Percentiles rank a stretch among this genome's conserved stretches.
Conservation (phyloP, 2,329 filamentous ascomycete species). For the Orbilia quercus region DNA sequence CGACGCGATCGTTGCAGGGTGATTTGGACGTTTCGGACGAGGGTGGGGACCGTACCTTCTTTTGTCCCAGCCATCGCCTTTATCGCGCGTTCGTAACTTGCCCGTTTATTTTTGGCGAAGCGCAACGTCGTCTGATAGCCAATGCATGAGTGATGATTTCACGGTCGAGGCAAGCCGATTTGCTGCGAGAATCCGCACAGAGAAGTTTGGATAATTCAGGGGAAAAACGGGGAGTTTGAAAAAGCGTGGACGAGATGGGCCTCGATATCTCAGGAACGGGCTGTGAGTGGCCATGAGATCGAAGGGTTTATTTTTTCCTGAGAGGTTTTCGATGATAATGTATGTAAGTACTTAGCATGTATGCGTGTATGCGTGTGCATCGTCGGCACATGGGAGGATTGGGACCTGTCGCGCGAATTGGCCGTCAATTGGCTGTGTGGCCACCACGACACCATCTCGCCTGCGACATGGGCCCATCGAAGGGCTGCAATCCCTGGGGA, state of each 20-base stretch:
- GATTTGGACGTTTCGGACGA: slow-evolving; percentile 19
- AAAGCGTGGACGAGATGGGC: slow-evolving; percentile 33
- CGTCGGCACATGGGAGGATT: slow-evolving; percentile 43
- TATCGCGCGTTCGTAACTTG: slow-evolving; percentile 54
- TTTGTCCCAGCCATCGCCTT: slow-evolving; percentile 52
- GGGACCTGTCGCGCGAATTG: slow-evolving; percentile 47
- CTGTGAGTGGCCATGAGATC: slow-evolving; percentile 47
- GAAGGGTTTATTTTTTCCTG: no score
- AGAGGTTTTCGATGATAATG: slow-evolving; percentile 42
- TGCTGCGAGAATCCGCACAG: slow-evolving; percentile 38
- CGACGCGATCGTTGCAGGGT: slow-evolving; percentile 29
- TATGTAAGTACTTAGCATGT: no score
- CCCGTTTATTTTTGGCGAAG: slow-evolving; percentile 53
- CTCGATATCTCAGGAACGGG: slow-evolving; percentile 36
- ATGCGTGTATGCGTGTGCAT: slow-evolving; percentile 10
- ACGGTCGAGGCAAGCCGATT: slow-evolving; percentile 45
- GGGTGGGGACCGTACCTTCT: no score
- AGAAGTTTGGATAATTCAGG: slow-evolving; percentile 48
- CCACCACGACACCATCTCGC: slow-evolving; percentile 54
- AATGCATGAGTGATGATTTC: slow-evolving; percentile 47
- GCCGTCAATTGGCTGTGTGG: slow-evolving; percentile 54
- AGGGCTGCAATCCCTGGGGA: slow-evolving; percentile 51
- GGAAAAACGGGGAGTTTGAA: slow-evolving; percentile 33
- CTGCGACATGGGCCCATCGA: slow-evolving; percentile 35
- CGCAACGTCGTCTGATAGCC: slow-evolving; percentile 42